phyloP scores from a whole-genome alignment of 371 early-diverging fungal genomes.

The Haplosporangium sp. region DNA sequence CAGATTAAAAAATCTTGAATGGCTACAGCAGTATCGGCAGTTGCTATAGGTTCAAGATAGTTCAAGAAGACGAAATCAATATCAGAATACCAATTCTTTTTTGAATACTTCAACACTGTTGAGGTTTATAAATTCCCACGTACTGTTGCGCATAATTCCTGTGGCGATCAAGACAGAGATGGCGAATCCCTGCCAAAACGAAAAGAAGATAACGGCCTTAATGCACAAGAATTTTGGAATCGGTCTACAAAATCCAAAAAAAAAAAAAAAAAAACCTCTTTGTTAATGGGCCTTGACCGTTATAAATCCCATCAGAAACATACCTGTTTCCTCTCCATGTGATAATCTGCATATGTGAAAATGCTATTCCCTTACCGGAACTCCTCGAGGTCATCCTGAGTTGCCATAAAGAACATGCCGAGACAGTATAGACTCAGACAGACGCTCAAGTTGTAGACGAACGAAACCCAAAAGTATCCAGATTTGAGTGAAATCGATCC shows the following conservation, averaged over 20 bases:
- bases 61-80: neutral
- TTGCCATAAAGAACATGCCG: slow-evolving; percentile 89
- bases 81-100: neutral
- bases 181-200: slow-evolving; percentile 95
- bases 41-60: slow-evolving; percentile 1
- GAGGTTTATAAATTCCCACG: neutral
- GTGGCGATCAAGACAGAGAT: slow-evolving; percentile 84
- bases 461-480: slow-evolving; percentile 85
- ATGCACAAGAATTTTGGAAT: slow-evolving; percentile 94
- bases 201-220: slow-evolving; percentile 94
- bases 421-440: slow-evolving; percentile 88
- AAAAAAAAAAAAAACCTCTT: too few species aligned
- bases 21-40: slow-evolving; percentile 84
- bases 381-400: slow-evolving; percentile 80
- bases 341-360: neutral
- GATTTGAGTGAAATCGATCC: slow-evolving; percentile 78
- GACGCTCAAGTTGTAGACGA: slow-evolving; percentile 90
- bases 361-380: slow-evolving; percentile 67
- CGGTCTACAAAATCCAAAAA: slow-evolving; percentile 65
- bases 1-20: slow-evolving; percentile 94
- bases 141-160: slow-evolving; percentile 57
- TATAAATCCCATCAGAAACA: too few species aligned
- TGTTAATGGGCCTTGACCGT: too few species aligned
- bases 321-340: too few species aligned
- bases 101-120: too few species aligned